phyloP scores from a whole-genome alignment of 1,284 basidiomycete genomes.

The Lentinus polychrous region DNA sequence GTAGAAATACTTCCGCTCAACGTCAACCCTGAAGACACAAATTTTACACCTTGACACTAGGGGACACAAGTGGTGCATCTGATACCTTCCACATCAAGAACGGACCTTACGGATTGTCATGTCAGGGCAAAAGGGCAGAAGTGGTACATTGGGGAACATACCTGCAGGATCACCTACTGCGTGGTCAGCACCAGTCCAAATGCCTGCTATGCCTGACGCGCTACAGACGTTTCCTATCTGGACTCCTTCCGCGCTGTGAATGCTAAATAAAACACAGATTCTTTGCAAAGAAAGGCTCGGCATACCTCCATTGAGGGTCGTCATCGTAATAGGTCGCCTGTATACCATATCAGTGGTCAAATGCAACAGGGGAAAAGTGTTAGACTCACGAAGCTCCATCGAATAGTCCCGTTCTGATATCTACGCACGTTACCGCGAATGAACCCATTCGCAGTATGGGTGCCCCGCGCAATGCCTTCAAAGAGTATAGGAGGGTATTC shows the following conservation, averaged over 20 bases:
- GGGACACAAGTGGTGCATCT: neutral
- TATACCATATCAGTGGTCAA: constrained; percentile 24
- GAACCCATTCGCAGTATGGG: constrained; percentile 29
- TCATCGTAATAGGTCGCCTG: constrained; percentile 44
- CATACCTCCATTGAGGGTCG: constrained; percentile 49
- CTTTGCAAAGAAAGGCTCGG: constrained; percentile 2
- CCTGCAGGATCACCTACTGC: constrained; percentile 56
- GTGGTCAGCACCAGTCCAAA: constrained; percentile 57
- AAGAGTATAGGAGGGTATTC: constrained; percentile 48
- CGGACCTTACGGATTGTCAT: constrained; percentile 33
- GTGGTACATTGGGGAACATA: constrained; percentile 20
- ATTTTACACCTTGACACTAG: too few relatives aligned
- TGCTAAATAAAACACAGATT: neutral
- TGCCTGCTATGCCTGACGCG: constrained; percentile 55
- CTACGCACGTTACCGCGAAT: constrained; percentile 53
- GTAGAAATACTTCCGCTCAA: too few relatives aligned
- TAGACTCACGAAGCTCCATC: constrained; percentile 58
- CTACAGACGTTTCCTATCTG: constrained; percentile 58
- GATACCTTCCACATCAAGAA: constrained; percentile 59
- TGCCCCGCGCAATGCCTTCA: constrained; percentile 39
- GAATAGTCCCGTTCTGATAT: constrained; percentile 43
- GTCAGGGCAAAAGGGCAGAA: neutral
- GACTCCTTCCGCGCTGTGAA: constrained; percentile 46
- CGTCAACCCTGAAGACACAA: too few relatives aligned
- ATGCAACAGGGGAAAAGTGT: neutral